A percentile compares a stretch with the other conserved stretches of the same genome.
Evolutionary conservation across 768 basidiomycete species (phyloP).

Genomic region (Tylopilus felleus): DNA sequence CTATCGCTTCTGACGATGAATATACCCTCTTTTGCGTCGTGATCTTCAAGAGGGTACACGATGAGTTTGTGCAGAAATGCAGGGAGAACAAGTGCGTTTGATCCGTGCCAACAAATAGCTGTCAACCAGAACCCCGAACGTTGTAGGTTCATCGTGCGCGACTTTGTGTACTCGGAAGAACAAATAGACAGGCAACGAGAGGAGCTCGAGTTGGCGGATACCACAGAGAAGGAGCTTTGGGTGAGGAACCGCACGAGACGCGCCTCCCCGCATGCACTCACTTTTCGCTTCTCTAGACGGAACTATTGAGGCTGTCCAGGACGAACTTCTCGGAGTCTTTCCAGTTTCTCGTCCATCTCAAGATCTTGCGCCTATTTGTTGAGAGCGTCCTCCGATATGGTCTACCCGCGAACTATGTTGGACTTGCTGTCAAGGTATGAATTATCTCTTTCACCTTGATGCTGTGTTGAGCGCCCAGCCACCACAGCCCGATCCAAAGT

Average conservation of each 20-base stretch:
- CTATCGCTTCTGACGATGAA: slow-evolving; percentile 83
- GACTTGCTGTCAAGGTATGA: slow-evolving; percentile 73
- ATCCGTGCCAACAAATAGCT: not conserved
- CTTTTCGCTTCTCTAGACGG: slow-evolving; percentile 54
- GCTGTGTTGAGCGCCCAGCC: not conserved
- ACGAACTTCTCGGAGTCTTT: slow-evolving; percentile 98
- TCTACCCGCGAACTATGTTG: slow-evolving; percentile 86
- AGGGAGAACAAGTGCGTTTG: slow-evolving; percentile 83
- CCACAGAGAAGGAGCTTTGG: slow-evolving; percentile 96
- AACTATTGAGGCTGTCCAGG: slow-evolving; percentile 82
- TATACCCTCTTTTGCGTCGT: slow-evolving; percentile 83
- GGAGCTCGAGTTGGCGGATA: slow-evolving; percentile 74
- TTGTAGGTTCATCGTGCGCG: slow-evolving; percentile 86
- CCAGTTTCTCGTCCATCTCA: slow-evolving; percentile 90
- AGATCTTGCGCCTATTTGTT: slow-evolving; percentile 85
- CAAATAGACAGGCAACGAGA: slow-evolving; percentile 75
- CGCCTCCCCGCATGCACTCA: not conserved
- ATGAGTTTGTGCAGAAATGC: slow-evolving; percentile 91
- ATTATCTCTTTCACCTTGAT: not conserved
- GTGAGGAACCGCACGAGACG: slow-evolving; percentile 41
- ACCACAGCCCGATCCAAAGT: slow-evolving; percentile 79
- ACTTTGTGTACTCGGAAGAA: slow-evolving; percentile 86
- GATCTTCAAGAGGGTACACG: slow-evolving; percentile 86
- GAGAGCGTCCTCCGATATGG: slow-evolving; percentile 97
- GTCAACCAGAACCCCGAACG: slow-evolving; percentile 7